Base-by-base conservation (phyloP, 1,139 yeast genomes). In the Magnusiomyces sp. region DNA sequence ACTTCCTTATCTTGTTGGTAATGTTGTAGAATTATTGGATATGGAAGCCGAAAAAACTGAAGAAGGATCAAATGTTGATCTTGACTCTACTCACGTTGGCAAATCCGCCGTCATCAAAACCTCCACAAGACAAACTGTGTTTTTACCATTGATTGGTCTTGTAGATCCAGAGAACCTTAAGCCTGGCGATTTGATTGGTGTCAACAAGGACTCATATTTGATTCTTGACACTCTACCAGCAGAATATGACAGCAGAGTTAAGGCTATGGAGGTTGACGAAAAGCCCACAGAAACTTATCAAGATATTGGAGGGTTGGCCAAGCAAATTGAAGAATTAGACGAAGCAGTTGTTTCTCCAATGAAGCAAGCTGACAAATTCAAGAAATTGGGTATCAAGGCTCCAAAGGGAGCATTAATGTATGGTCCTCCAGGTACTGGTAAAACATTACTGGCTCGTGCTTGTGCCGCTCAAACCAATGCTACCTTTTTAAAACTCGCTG, bases 341-440 rank as follows among this genome's bases (percentile, higher is more conserved):
- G 99, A 92, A 71, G 98, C 98, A 0, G 96, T 92, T 49, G 99
- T 92, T 31, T 76, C 92, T 55, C 99, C 99, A 39, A 89, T 92
- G 97, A 92, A 90, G 68, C 97, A 92, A 66, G 95, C 96, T 29
- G 98, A 94, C 49, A 92, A 92, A 71, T 94, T 92, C 72, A 85
- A 86, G 64, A 82, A 80, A 51, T 74, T 92, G 68, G 97, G 97
- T 49, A 89, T 92, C 62, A 90, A 87, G 67, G 95, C 98, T 5
- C 98, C 98, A 54, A 92, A 92, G 69, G 98, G 98, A 60, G 98
- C 97, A 0, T 74, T 92, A 54, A 92, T 92, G 98, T 92, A 92
- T 67, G 99, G 99, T 9, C 98, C 99, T 16, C 99, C 99, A 47
- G 99, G 99, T 64, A 92, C 99, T 1, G 99, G 99, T 68, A 92